Base-by-base conservation (phyloP, 2,329 filamentous ascomycete genomes). In the Penicillium occitanis region DNA sequence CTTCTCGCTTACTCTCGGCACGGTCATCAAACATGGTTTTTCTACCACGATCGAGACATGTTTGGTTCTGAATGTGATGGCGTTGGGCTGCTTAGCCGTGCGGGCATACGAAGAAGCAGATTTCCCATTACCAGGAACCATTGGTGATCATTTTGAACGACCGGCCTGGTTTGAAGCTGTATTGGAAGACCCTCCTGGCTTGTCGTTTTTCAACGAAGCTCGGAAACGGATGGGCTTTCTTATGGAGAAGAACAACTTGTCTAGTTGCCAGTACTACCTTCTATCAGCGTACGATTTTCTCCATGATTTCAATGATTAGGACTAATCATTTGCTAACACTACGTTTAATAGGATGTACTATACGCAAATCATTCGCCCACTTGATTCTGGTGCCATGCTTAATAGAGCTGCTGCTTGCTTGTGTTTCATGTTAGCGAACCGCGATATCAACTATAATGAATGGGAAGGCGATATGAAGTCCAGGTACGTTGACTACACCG, bases 391-490 rank as follows among this genome's bases (percentile, higher is more conserved):
- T 82, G 79, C 81, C 22, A 84, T 83, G 73, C 81, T 85, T 25
- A 83, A 82, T 65, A 80, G 83, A 48, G 84, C 84, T 5, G 82
- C 82, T 0, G 75, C 81, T 3, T 84, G 82, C 67, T 85, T 83
- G 70, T 77, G 83, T 70, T 77, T 75, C 37, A 79, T 79, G 73
- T 66, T 85, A 61, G 82, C 81, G 40, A 82, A 82, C 67, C 77
- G 77, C 63, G 74, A 77, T 55, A 76, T 76, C 33, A 79, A 81
- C 33, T 76, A 84, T 63, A 80, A 85, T 65, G 74, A 81, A 35
- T 86, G 84, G 84, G 81, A 84, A 67, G 81, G 82, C 5, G 84
- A 86, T 71, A 86, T 86, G 83, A 81, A 85, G 66, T 83, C 83
- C 2, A 77, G 65, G 65, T 66, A 53, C 13, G 42, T 25, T 19